Percentiles rank a stretch among this genome's conserved stretches.
phyloP scores from a whole-genome alignment of 106 monocot species.

The Posidonia australis region DNA sequence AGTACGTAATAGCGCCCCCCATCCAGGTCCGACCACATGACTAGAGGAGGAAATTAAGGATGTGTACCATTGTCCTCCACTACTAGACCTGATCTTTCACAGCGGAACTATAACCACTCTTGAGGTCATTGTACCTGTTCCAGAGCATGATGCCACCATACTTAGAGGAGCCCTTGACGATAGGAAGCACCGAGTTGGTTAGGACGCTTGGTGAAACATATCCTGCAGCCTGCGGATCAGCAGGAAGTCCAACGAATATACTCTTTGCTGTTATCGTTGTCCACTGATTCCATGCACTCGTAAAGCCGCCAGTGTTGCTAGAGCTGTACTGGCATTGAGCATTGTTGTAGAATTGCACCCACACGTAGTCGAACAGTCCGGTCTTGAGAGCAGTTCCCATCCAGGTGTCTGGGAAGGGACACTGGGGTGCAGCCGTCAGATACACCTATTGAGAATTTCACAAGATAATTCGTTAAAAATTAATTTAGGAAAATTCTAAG shows the following conservation, averaged over 20 bases:
- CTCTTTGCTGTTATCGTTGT: slow-evolving; percentile 3
- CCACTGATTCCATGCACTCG: slow-evolving; percentile 12
- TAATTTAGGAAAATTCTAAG: too few species aligned
- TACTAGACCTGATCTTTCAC: slow-evolving; percentile 5
- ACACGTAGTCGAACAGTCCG: slow-evolving; percentile 21
- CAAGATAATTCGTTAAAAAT: too few species aligned
- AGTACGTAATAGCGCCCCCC: too few species aligned
- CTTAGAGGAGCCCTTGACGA: slow-evolving; percentile 9
- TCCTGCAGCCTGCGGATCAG: slow-evolving; percentile 2
- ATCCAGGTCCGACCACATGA: too few species aligned
- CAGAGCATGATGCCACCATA: slow-evolving; percentile 25
- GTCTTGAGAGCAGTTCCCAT: slow-evolving; percentile 2
- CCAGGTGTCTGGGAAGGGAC: slow-evolving; percentile 14
- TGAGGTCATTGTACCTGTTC: slow-evolving; percentile 6
- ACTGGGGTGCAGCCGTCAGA: slow-evolving; percentile 19
- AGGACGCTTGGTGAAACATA: slow-evolving; percentile 6
- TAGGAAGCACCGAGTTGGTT: slow-evolving; percentile 10
- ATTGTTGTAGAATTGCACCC: slow-evolving; percentile 28
- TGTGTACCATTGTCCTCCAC: too few species aligned
- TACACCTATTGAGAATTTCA: slow-evolving; percentile 10
- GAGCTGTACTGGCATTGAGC: slow-evolving; percentile 11
- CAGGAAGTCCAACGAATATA: slow-evolving; percentile 16
- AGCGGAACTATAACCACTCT: slow-evolving; percentile 3
- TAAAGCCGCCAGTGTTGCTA: background rate
- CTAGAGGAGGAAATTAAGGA: too few species aligned